phyloP scores from a whole-genome alignment of 2,329 filamentous ascomycete species.

The Trichothecium sympodiale region DNA sequence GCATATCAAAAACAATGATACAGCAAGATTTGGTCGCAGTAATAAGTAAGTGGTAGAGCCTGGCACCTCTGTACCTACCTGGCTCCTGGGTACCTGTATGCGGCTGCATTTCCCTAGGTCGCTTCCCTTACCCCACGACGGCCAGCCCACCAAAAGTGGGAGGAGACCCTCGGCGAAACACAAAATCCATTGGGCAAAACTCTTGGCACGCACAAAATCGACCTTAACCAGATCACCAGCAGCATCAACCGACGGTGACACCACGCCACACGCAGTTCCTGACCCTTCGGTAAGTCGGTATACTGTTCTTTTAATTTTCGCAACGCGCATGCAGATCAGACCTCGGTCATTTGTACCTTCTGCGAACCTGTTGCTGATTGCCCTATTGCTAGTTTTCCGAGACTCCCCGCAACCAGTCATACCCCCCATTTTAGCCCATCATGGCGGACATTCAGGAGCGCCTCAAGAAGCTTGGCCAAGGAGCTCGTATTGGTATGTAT shows the following conservation, averaged over 20 bases:
- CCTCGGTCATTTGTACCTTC: constrained; percentile 11
- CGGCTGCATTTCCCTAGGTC: too few species aligned
- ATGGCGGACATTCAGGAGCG: constrained; percentile 49
- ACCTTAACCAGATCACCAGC: constrained; percentile 22
- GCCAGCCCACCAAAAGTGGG: neutral
- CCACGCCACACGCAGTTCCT: constrained; percentile 21
- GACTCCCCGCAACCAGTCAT: constrained; percentile 17
- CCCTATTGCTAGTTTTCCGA: constrained; percentile 7
- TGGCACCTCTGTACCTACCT: too few species aligned
- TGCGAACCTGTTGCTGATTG: neutral
- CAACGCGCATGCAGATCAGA: too few species aligned
- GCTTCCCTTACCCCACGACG: constrained; percentile 3
- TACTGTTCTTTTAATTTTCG: neutral
- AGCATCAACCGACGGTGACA: constrained; percentile 21
- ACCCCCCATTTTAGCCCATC: constrained; percentile 19
- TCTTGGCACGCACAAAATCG: constrained; percentile 35
- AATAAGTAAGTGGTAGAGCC: too few species aligned
- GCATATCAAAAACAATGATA: too few species aligned
- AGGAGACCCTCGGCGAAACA: constrained; percentile 19
- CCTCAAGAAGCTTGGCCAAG: constrained; percentile 45
- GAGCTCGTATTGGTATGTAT: constrained; percentile 56
- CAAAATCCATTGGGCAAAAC: constrained; percentile 29
- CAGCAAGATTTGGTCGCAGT: too few species aligned
- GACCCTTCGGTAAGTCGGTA: constrained; percentile 20
- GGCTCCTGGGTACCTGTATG: too few species aligned